Base-by-base conservation (phyloP, 2,329 filamentous ascomycete genomes). In the Rutstroemia sydowiana region DNA sequence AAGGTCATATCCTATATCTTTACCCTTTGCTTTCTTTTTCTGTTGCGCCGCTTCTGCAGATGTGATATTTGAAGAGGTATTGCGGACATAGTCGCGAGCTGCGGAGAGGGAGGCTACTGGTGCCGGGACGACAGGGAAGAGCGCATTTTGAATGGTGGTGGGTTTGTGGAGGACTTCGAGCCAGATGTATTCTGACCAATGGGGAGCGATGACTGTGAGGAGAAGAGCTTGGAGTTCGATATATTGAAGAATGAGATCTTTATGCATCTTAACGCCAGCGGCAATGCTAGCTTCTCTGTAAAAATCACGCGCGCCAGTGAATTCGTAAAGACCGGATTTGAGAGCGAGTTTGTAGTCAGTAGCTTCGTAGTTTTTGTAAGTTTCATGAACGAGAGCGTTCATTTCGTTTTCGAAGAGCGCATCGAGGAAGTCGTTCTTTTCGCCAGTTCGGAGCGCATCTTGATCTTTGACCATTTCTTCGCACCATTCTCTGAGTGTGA, bases 151-250 rank as follows among this genome's bases (percentile, higher is more conserved):
- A 63, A 98, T 81, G 7, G 85, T 87, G 51, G 76, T 72, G 32
- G 79, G 69, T 73, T 88, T 90, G 67, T 86, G 81, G 55, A 98
- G 81, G 2, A 97, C 82, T 70, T 97, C 92, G 50, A 87, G 81
- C 89, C 90, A 97, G 66, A 98, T 82, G 70, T 95, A 87, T 67
- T 98, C 93, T 43, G 88, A 77, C 85, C 90, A 97, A 71, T 98
- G 93, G 53, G 93, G 92, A 2, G 92, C 85, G 57, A 97, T 84
- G 47, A 90, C 87, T 3, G 85, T 79, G 60, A 97, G 73, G 64
- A 96, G 76, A 46, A 95, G 77, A 42, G 87, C 84, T 69, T 96
- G 92, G 18, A 95, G 77, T 71, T 95, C 86, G 59, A 95, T 82
- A 70, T 93, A 98, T 60, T 84, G 81, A 61, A 81, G 72, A 30